Evolutionary conservation across 768 basidiomycete genomes (phyloP).

Genomic region (Boletales sp.): DNA sequence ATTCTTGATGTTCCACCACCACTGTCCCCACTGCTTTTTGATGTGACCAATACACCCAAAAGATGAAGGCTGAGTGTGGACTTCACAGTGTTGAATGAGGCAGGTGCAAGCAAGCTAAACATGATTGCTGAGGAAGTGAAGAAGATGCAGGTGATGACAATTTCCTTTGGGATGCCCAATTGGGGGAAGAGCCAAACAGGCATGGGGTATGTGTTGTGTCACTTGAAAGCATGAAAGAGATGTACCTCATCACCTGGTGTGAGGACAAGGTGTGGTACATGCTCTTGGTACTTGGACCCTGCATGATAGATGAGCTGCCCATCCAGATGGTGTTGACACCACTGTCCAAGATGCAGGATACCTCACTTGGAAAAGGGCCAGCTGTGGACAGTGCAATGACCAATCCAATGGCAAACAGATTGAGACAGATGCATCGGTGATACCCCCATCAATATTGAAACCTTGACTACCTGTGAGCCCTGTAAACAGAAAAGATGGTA

Average conservation of each 20-base stretch:
- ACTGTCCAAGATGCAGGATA: slow-evolving; percentile 7
- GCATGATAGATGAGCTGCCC: background rate
- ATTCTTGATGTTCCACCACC: slow-evolving; percentile 32
- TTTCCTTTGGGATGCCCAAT: slow-evolving; percentile 43
- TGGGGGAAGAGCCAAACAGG: slow-evolving; percentile 32
- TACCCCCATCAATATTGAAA: background rate
- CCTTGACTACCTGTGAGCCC: too few species aligned
- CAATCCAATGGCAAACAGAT: slow-evolving; percentile 8
- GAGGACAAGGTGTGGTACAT: slow-evolving; percentile 15
- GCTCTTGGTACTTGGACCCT: slow-evolving; percentile 13
- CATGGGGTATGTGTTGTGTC: slow-evolving; percentile 39
- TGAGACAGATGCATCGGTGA: background rate
- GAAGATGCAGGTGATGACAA: slow-evolving; percentile 41
- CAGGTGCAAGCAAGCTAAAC: slow-evolving; percentile 18
- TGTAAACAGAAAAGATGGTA: slow-evolving; percentile 1
- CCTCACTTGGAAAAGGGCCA: too few species aligned
- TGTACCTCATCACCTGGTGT: slow-evolving; percentile 19
- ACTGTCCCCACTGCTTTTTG: slow-evolving; percentile 27
- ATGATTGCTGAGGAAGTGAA: slow-evolving; percentile 36
- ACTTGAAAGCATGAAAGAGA: slow-evolving; percentile 15
- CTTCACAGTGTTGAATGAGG: slow-evolving; percentile 19
- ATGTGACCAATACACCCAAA: slow-evolving; percentile 36
- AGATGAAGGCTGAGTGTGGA: slow-evolving; percentile 22
- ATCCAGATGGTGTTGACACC: background rate
- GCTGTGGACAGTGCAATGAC: too few species aligned